A percentile compares a stretch with the other conserved stretches of the same genome.
phyloP scores from a whole-genome alignment of 2,329 filamentous ascomycete genomes.

The Ascomycota sp. region DNA sequence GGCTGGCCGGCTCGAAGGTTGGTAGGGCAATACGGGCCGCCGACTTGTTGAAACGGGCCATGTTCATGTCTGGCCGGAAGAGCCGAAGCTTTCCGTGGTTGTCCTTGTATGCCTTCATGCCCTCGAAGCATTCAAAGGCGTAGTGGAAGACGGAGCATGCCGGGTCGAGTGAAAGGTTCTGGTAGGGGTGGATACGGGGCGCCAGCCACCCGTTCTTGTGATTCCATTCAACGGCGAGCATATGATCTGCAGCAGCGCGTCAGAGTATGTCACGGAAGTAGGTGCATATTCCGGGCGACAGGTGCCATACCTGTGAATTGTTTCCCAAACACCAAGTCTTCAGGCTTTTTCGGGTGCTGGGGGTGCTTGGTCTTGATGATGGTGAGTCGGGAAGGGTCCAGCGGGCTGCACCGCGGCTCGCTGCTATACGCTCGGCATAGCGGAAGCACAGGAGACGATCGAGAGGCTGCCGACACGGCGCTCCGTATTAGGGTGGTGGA shows the following conservation, averaged over 20 bases:
- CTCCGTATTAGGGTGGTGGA: slow-evolving; percentile 10
- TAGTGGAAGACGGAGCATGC: slow-evolving; percentile 97
- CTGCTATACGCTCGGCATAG: slow-evolving; percentile 26
- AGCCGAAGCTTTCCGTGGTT: slow-evolving; percentile 56
- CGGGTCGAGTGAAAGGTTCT: slow-evolving; percentile 90
- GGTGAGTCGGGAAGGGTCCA: slow-evolving; percentile 59
- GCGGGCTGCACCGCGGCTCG: too few species aligned
- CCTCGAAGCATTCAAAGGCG: slow-evolving; percentile 94
- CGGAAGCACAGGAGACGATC: slow-evolving; percentile 10
- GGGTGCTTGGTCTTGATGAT: slow-evolving; percentile 58
- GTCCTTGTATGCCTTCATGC: slow-evolving; percentile 98
- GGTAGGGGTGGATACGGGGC: slow-evolving; percentile 76
- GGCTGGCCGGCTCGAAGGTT: slow-evolving; percentile 51
- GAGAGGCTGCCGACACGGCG: slow-evolving; percentile 15
- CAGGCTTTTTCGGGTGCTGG: slow-evolving; percentile 50
- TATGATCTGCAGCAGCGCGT: slow-evolving; percentile 48
- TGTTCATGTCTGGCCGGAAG: slow-evolving; percentile 92
- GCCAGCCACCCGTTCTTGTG: slow-evolving; percentile 63
- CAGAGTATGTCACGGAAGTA: too few species aligned
- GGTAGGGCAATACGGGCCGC: slow-evolving; percentile 81
- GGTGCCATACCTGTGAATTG: slow-evolving; percentile 75
- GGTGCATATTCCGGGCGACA: too few species aligned
- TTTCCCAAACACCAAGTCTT: slow-evolving; percentile 75
- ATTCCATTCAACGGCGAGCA: slow-evolving; percentile 91
- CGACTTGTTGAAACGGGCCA: slow-evolving; percentile 84